phyloP scores from a whole-genome alignment of 2,329 filamentous ascomycete genomes.

The Zopfia rhizophila region DNA sequence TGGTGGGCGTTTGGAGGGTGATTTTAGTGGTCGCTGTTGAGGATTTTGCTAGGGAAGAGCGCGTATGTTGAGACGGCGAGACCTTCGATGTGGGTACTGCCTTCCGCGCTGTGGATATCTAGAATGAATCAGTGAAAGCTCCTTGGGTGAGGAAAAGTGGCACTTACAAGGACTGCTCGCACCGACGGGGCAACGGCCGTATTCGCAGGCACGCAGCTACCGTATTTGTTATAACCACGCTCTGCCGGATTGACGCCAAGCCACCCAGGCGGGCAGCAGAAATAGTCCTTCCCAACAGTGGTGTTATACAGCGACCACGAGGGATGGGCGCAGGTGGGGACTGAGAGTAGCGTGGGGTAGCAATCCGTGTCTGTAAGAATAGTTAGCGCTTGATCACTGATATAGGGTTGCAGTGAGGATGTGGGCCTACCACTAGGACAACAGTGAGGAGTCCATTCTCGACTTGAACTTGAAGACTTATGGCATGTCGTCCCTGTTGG shows the following conservation, averaged over 20 bases:
- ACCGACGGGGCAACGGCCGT: not conserved
- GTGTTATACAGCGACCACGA: not conserved
- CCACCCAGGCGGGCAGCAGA: not conserved
- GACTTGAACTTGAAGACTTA: not conserved
- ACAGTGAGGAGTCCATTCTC: not conserved
- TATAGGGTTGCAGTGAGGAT: not conserved
- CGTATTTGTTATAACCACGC: not conserved
- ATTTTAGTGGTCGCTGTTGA: conserved; percentile 4
- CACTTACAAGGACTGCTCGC: not conserved
- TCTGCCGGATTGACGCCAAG: not conserved
- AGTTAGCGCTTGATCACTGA: not conserved
- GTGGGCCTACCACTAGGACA: not conserved
- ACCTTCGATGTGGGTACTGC: conserved; percentile 1
- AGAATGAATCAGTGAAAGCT: not conserved
- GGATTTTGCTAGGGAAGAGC: too few species aligned
- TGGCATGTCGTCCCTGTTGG: not conserved
- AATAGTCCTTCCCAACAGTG: not conserved
- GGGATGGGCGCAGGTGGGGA: not conserved
- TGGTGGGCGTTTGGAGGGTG: too few species aligned
- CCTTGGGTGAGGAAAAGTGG: not conserved
- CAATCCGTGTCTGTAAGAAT: not conserved
- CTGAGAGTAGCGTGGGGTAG: not conserved
- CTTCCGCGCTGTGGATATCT: not conserved
- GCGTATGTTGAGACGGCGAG: too few species aligned
- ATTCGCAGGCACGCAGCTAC: not conserved